Percentiles rank a stretch among this genome's conserved stretches.
These are phyloP conservation scores for Phaeoacremonium minimum DNA, from an alignment of 2,329 filamentous ascomycete genomes.

Conservation along the genomic window DNA sequence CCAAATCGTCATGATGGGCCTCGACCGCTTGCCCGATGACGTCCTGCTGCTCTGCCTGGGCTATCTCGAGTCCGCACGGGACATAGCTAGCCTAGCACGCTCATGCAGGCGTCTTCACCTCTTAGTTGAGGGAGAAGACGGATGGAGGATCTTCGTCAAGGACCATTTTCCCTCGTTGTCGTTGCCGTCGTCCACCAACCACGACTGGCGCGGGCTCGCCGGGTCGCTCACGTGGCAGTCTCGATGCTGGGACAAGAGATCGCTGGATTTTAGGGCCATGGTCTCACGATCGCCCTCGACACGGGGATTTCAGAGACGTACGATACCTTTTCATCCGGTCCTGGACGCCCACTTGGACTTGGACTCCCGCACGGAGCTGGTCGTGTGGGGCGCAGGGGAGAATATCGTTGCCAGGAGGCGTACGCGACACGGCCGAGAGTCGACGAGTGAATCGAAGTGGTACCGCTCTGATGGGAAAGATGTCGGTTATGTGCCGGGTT, in stretches of 20 bases:
- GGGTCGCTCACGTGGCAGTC: constrained; percentile 44
- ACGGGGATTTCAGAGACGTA: constrained; percentile 20
- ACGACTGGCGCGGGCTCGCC: constrained; percentile 33
- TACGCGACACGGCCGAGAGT: constrained; percentile 14
- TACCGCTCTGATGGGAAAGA: constrained; percentile 29
- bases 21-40: constrained; percentile 44
- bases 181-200: constrained; percentile 19
- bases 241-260: constrained; percentile 47
- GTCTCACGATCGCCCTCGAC: constrained; percentile 14
- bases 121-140: constrained; percentile 30
- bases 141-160: constrained; percentile 47
- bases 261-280: constrained; percentile 31
- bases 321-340: constrained; percentile 38
- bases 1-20: no score
- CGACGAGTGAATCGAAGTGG: constrained; percentile 25
- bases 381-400: constrained; percentile 48
- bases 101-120: constrained; percentile 32
- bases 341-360: constrained; percentile 37
- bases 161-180: constrained; percentile 36
- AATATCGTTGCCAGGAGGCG: constrained; percentile 40
- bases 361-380: constrained; percentile 34
- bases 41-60: constrained; percentile 43
- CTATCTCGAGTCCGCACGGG: constrained; percentile 42
- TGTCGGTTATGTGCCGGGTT: constrained; percentile 34
- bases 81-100: constrained; percentile 35